Evolutionary conservation across 208 protist species (phyloP).

Genomic region (Trypanosoma mega): DNA sequence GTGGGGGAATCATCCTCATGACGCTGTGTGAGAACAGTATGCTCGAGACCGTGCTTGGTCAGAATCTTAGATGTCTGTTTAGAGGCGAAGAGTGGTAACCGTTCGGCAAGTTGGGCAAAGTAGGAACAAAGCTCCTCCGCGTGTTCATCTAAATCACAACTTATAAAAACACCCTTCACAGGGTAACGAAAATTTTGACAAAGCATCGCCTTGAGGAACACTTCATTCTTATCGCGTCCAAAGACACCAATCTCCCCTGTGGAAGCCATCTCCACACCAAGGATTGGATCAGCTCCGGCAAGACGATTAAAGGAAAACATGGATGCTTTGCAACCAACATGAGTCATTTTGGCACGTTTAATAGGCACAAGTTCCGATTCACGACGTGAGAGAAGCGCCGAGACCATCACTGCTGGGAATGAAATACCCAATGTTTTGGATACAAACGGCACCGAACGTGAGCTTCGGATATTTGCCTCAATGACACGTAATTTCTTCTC

Average conservation of each 20-base stretch:
- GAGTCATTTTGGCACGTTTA: conserved; percentile 82
- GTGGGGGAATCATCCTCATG: conserved; percentile 29
- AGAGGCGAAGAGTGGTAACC: conserved; percentile 62
- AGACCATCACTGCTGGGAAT: conserved; percentile 91
- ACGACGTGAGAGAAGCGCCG: conserved; percentile 66
- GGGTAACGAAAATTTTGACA: conserved; percentile 84
- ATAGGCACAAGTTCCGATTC: conserved; percentile 84
- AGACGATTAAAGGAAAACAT: conserved; percentile 99
- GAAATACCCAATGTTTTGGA: conserved; percentile 96
- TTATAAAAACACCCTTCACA: conserved; percentile 83
- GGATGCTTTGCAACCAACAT: conserved; percentile 96
- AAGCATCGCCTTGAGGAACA: conserved; percentile 91
- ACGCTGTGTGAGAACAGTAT: conserved; percentile 54
- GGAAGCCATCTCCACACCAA: conserved; percentile 99
- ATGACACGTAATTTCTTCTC: conserved; percentile 95
- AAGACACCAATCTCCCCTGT: conserved; percentile 97
- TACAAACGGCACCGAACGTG: conserved; percentile 97
- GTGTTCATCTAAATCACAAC: conserved; percentile 53
- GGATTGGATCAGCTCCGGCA: conserved; percentile 96
- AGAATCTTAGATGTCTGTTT: conserved; percentile 82
- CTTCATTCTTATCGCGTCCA: conserved; percentile 84
- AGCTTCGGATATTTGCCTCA: conserved; percentile 98
- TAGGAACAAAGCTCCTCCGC: conserved; percentile 54
- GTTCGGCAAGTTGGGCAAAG: conserved; percentile 41
- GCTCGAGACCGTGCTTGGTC: conserved; percentile 66